Conservation (phyloP, 768 basidiomycete species). For the Termitomyces heimii region DNA sequence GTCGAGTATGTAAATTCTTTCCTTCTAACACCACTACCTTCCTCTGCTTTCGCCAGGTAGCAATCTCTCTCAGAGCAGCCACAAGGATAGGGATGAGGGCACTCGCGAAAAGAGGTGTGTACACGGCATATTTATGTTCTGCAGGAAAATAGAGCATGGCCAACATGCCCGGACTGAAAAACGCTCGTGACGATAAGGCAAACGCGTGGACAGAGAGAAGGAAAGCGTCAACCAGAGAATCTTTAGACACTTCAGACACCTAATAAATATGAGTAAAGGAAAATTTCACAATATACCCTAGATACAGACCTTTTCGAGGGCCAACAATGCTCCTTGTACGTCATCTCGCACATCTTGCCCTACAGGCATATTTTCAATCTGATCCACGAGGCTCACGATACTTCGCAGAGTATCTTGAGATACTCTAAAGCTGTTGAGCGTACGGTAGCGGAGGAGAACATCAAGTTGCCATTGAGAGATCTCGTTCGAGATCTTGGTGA, state of each 20-base stretch:
- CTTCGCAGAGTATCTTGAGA: conserved; percentile 74
- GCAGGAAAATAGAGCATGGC: conserved; percentile 95
- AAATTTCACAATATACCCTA: neutral
- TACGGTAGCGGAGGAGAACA: conserved; percentile 63
- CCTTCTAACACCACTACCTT: conserved; percentile 1
- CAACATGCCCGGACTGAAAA: conserved; percentile 96
- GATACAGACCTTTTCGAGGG: conserved; percentile 62
- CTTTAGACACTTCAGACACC: conserved; percentile 31
- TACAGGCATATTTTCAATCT: conserved; percentile 92
- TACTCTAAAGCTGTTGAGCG: conserved; percentile 60
- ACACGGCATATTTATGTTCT: conserved; percentile 97
- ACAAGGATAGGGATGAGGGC: conserved; percentile 79
- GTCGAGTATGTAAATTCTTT: neutral
- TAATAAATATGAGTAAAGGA: conserved; percentile 13
- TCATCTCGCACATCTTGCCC: conserved; percentile 69
- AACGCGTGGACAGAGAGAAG: conserved; percentile 57
- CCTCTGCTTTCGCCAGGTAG: conserved; percentile 48
- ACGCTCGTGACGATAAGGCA: conserved; percentile 73
- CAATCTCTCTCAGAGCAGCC: conserved; percentile 66
- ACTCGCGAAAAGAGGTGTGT: conserved; percentile 92
- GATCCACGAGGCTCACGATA: conserved; percentile 77
- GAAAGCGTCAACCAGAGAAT: conserved; percentile 42
- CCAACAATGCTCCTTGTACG: conserved; percentile 61
- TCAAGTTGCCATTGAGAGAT: conserved; percentile 80
- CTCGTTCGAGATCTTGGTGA: conserved; percentile 22